Evolutionary conservation across 2,329 filamentous ascomycete species (phyloP).

Genomic region (Uncinocarpus reesii): DNA sequence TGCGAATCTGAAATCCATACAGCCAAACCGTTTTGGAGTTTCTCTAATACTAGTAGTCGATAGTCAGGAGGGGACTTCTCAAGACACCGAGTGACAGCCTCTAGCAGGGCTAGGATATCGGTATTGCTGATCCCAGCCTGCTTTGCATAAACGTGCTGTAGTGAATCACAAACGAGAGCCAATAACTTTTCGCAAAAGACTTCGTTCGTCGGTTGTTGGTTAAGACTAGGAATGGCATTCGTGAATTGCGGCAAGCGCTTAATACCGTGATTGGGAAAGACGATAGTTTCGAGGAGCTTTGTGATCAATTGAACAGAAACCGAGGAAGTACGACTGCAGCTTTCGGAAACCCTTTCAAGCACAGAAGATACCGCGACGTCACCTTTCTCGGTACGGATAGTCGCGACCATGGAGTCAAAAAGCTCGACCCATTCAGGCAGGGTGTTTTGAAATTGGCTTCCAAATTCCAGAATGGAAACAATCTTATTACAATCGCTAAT

Average conservation of each 20-base stretch:
- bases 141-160: constrained; percentile 47
- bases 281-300: constrained; percentile 2
- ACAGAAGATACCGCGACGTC: constrained; percentile 57
- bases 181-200: constrained; percentile 8
- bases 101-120: constrained; percentile 41
- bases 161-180: constrained; percentile 36
- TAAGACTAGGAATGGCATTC: neutral
- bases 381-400: constrained; percentile 54
- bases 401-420: constrained; percentile 47
- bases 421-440: constrained; percentile 40
- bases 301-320: neutral
- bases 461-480: constrained; percentile 55
- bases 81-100: constrained; percentile 46
- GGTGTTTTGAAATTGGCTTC: constrained; percentile 32
- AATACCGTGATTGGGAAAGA: constrained; percentile 7
- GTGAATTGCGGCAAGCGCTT: constrained; percentile 1
- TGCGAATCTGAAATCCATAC: constrained; percentile 29
- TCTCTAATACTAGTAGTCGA: constrained; percentile 47
- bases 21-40: constrained; percentile 43
- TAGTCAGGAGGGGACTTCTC: constrained; percentile 42
- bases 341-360: constrained; percentile 59
- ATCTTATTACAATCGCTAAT: constrained; percentile 59
- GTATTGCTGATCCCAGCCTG: constrained; percentile 34
- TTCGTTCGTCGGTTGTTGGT: neutral
- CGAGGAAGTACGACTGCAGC: constrained; percentile 21